Conservation (phyloP, 306 rosid genomes). For the Dalbergia cochinchinensis region DNA sequence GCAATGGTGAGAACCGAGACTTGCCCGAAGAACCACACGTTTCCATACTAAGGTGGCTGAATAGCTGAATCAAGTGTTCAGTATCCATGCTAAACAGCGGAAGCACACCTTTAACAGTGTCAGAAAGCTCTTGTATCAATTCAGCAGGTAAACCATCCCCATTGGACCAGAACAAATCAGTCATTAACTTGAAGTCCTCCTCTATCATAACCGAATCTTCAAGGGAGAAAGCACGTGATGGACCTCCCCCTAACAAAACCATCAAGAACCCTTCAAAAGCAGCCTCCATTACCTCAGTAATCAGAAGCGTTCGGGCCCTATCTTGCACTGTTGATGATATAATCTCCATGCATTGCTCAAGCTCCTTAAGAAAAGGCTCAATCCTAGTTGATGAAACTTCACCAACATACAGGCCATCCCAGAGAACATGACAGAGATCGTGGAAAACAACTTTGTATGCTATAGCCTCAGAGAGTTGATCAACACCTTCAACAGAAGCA, state of each 20-base stretch:
- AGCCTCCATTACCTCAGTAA: constrained; percentile 74
- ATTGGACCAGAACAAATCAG: constrained; percentile 83
- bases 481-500: constrained; percentile 71
- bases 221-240: constrained; percentile 70
- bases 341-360: constrained; percentile 74
- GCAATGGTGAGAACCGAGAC: constrained; percentile 71
- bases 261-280: constrained; percentile 79
- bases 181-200: constrained; percentile 76
- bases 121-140: constrained; percentile 59
- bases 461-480: constrained; percentile 70
- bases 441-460: constrained; percentile 76
- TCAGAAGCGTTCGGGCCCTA: constrained; percentile 70
- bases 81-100: constrained; percentile 59
- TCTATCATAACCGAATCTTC: constrained; percentile 68
- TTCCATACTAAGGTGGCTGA: constrained; percentile 50
- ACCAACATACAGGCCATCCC: constrained; percentile 73
- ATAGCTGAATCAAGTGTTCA: constrained; percentile 64
- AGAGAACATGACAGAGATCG: constrained; percentile 68
- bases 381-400: constrained; percentile 72
- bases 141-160: constrained; percentile 84
- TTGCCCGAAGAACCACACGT: constrained; percentile 59
- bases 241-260: constrained; percentile 88
- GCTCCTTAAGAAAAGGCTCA: constrained; percentile 79
- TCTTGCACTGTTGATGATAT: constrained; percentile 77
- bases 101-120: constrained; percentile 59